A percentile compares a stretch with the other conserved stretches of the same genome.
These are phyloP conservation scores for Piper longum DNA, from an alignment of 164 flowering plant genomes.

Conservation along the genomic window DNA sequence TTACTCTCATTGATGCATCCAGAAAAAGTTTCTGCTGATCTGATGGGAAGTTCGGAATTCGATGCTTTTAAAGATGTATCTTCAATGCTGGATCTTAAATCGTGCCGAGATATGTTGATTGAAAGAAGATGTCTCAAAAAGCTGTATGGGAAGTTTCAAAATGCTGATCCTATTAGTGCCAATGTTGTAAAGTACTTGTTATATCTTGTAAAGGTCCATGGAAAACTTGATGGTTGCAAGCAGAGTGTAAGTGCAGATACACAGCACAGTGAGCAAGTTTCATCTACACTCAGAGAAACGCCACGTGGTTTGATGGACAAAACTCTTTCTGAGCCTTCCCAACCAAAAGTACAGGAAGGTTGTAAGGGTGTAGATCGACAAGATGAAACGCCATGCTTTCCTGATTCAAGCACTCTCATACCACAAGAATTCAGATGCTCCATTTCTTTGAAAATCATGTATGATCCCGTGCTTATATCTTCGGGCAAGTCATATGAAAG, in stretches of 20 bases:
- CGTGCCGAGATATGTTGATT: slow-evolving; percentile 40
- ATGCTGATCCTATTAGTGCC: slow-evolving; percentile 32
- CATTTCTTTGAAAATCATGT: slow-evolving; percentile 56
- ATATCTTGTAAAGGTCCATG: slow-evolving; percentile 44
- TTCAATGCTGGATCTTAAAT: slow-evolving; percentile 32
- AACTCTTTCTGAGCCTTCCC: slow-evolving; percentile 7
- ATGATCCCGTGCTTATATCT: slow-evolving; percentile 75
- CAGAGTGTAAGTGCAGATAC: slow-evolving; percentile 10
- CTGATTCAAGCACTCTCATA: slow-evolving; percentile 5
- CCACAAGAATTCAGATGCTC: slow-evolving; percentile 66
- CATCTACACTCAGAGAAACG: slow-evolving; percentile 2
- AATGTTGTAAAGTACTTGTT: slow-evolving; percentile 36
- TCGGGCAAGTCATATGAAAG: slow-evolving; percentile 86
- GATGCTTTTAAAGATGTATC: slow-evolving; percentile 46
- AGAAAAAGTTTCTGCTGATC: slow-evolving; percentile 20
- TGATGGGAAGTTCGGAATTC: slow-evolving; percentile 23
- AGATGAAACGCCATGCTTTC: slow-evolving; percentile 8
- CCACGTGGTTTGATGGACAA: neutral
- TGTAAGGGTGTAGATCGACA: slow-evolving; percentile 3
- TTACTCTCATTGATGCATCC: slow-evolving; percentile 32
- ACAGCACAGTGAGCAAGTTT: slow-evolving; percentile 8
- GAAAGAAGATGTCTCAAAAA: slow-evolving; percentile 66
- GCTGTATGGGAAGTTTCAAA: slow-evolving; percentile 28
- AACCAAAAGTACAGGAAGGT: slow-evolving; percentile 8
- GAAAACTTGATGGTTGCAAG: slow-evolving; percentile 16